Base-by-base conservation (phyloP, 2,329 filamentous ascomycete genomes). In the Dactylonectria estremocensis region DNA sequence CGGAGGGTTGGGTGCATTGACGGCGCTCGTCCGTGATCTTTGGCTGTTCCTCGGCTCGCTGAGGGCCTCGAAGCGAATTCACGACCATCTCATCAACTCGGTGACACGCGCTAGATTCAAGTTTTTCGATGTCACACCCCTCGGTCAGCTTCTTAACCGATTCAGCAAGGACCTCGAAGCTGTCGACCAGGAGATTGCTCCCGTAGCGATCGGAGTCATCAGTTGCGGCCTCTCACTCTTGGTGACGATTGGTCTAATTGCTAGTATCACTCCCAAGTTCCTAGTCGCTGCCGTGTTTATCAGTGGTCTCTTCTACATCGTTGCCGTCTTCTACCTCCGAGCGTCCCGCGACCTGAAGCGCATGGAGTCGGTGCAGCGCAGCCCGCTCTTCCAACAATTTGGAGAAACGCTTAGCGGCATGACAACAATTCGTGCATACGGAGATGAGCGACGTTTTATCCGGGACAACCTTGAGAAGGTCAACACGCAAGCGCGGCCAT, bases 111-210 rank as follows among this genome's bases (percentile, higher is more conserved):
- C 96, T 33, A 95, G 95, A 79, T 98, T 99, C 86, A 95, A 93
- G 78, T 99, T 99, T 84, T 99, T 99, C 77, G 96, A 99, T 77
- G 93, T 95, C 1, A 99, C 96, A 0, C 96, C 96, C 2, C 88
- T 98, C 0, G 96, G 96, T 13, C 95, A 98, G 81, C 87, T 99
- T 76, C 98, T 98, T 92, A 99, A 99, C 81, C 91, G 96, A 20
- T 99, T 99, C 83, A 98, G 95, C 79, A 98, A 98, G 81, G 96
- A 99, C 79, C 89, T 99, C 14, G 95, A 99, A 80, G 91, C 95
- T 11, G 88, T 99, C 20, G 96, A 99, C 74, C 96, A 99, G 79
- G 96, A 99, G 80, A 93, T 99, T 65, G 95, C 96, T 0, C 94
- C 95, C 2, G 91, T 97, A 46, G 95, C 96, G 22, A 95, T 98